Evolutionary conservation across 805 yeast species (phyloP).

Genomic region (Candida jianshihensis): DNA sequence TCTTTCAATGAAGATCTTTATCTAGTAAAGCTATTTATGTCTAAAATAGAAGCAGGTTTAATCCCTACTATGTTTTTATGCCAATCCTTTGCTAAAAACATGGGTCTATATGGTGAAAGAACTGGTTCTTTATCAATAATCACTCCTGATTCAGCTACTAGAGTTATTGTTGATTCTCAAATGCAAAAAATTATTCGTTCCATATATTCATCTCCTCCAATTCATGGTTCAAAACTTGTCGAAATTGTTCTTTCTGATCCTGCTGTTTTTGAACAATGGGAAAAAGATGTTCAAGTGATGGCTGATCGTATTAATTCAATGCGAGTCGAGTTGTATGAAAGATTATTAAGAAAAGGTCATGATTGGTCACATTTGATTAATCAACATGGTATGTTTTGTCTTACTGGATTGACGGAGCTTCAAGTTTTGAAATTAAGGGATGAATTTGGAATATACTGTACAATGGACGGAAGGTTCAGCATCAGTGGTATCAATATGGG

Average conservation of each 20-base stretch:
- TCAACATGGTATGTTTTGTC: constrained; percentile 97
- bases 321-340: constrained; percentile 56
- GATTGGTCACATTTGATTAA: constrained; percentile 82
- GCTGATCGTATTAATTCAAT: constrained; percentile 71
- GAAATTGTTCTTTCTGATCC: constrained; percentile 62
- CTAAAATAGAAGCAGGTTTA: constrained; percentile 34
- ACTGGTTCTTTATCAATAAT: constrained; percentile 73
- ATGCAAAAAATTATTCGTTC: constrained; percentile 80
- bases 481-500: constrained; percentile 79
- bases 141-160: constrained; percentile 47
- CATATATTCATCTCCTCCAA: constrained; percentile 88
- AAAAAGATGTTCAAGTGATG: constrained; percentile 69
- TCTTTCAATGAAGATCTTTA: constrained; percentile 66
- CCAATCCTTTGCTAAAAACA: constrained; percentile 91
- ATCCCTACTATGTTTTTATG: constrained; percentile 54
- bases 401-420: constrained; percentile 67
- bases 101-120: constrained; percentile 94
- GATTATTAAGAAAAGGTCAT: constrained; percentile 48
- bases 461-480: constrained; percentile 86
- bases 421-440: constrained; percentile 68
- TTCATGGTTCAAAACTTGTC: constrained; percentile 88
- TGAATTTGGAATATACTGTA: constrained; percentile 74
- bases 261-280: constrained; percentile 66
- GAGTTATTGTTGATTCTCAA: constrained; percentile 61
- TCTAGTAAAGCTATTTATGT: constrained; percentile 39